A percentile compares a stretch with the other conserved stretches of the same genome.
phyloP scores from a whole-genome alignment of 2,329 filamentous ascomycete genomes.

The Capronia coronata region DNA sequence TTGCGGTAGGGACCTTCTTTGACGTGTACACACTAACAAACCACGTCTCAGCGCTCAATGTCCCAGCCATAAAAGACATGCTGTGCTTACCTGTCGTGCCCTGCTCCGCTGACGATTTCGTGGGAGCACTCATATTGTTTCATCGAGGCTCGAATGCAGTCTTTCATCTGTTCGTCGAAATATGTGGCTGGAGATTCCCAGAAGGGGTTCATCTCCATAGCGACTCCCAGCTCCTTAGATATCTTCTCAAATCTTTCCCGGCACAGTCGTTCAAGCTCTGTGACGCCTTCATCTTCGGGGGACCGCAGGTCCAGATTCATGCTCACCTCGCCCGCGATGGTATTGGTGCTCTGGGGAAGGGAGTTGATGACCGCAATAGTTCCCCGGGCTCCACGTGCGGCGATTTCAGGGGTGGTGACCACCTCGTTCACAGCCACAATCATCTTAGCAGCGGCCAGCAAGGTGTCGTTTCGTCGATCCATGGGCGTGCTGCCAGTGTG shows the following conservation, averaged over 20 bases:
- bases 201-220: slow-evolving; percentile 3
- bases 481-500: slow-evolving; percentile 72
- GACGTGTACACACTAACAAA: slow-evolving; percentile 13
- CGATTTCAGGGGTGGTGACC: background rate
- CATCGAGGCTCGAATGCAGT: slow-evolving; percentile 9
- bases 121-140: slow-evolving; percentile 3
- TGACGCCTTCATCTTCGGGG: background rate
- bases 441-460: slow-evolving; percentile 56
- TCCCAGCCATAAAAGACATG: too few species aligned
- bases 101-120: slow-evolving; percentile 13
- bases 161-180: slow-evolving; percentile 7
- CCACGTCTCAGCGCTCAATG: too few species aligned
- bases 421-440: slow-evolving; percentile 1
- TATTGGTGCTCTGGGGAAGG: background rate
- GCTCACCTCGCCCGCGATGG: background rate
- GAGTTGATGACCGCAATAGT: slow-evolving; percentile 1
- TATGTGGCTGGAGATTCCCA: slow-evolving; percentile 9
- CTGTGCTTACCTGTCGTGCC: slow-evolving; percentile 17
- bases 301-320: background rate
- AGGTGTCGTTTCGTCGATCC: slow-evolving; percentile 58
- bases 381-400: background rate
- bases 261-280: slow-evolving; percentile 2
- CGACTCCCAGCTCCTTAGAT: background rate
- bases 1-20: slow-evolving; percentile 47
- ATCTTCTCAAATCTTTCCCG: slow-evolving; percentile 7